Evolutionary conservation across 2,329 filamentous ascomycete species (phyloP), one percentile per base, ranked within the genome.

Genomic region (Ophiostoma sp.): DNA sequence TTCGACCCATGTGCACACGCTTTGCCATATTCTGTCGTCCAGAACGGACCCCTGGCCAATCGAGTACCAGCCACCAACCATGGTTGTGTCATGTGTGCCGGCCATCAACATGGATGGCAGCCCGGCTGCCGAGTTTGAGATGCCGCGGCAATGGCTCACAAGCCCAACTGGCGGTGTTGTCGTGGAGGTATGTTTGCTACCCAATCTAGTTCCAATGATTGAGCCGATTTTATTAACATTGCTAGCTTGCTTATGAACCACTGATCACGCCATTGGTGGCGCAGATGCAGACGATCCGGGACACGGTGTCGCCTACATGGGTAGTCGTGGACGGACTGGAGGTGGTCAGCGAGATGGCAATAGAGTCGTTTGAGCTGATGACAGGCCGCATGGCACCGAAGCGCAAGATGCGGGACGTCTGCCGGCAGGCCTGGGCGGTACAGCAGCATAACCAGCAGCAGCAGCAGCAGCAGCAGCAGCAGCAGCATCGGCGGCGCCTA

Each of bases 321-420:
- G 86, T 89, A 0, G 81, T 90, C 60, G 84, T 92, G 65, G 88
- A 92, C 74, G 89, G 89, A 0, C 78, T 92, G 8, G 89, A 91
- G 72, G 85, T 91, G 60, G 81, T 92, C 16, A 85, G 87, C 4
- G 90, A 92, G 76, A 90, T 92, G 80, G 89, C 88, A 0, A 89
- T 89, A 75, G 89, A 89, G 44, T 88, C 91, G 67, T 92, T 92
- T 74, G 89, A 92, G 77, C 79, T 92, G 36, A 89, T 92, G 79
- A 92, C 89, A 0, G 89, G 89, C 5, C 84, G 89, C 64, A 84
- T 88, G 76, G 89, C 89, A 16, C 90, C 90, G 1, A 84, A 87
- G 67, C 80, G 83, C 63, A 76, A 89, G 38, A 92, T 92, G 89
- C 84, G 87, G 70, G 80, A 84, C 67, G 85, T 88, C 69, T 81